Base-by-base conservation (phyloP, 108 stramenopile genomes). In the Nitzschia inconspicua region DNA sequence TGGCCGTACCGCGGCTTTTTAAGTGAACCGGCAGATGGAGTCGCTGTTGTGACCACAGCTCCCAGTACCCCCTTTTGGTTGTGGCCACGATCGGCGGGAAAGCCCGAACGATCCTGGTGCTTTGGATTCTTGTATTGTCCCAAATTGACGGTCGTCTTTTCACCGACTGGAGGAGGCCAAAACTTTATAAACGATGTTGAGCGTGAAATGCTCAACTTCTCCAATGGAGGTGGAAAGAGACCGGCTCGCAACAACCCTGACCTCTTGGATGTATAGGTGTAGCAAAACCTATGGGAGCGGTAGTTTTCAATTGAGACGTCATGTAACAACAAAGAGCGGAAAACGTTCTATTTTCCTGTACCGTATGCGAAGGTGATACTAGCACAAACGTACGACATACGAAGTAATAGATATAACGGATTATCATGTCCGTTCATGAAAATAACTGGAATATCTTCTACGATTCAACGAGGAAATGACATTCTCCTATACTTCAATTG, bases 81-180 rank as follows among this genome's bases (percentile, higher is more conserved):
- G 57, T 92, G 91, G 91, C 91, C 91, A 26, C 75, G 91, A 36
- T 83, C 81, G 32, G 86, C 86, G 11, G 91, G 91, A 41, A 82
- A 86, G 44, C 86, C 87, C 13, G 91, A 92, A 40, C 72, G 91
- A 24, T 70, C 76, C 10, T 77, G 69, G 53, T 75, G 73, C 53
- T 78, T 84, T 49, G 89, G 86, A 1, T 55, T 80, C 23, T 26
- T 92, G 14, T 62, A 68, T 57, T 92, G 91, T 61, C 91, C 91
- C 1, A 69, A 86, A 18, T 53, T 92, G 32, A 88, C 83, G 8
- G 76, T 92, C 28, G 85, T 92, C 1, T 92, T 92, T 59, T 84
- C 82, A 10, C 91, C 91, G 11, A 56, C 80, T 3, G 79, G 83
- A 37, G 91, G 91, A 41, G 82, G 83, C 0, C 63, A 85, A 36